Conservation (phyloP, 2,329 filamentous ascomycete genomes). For the Parafenestella ontariensis region DNA sequence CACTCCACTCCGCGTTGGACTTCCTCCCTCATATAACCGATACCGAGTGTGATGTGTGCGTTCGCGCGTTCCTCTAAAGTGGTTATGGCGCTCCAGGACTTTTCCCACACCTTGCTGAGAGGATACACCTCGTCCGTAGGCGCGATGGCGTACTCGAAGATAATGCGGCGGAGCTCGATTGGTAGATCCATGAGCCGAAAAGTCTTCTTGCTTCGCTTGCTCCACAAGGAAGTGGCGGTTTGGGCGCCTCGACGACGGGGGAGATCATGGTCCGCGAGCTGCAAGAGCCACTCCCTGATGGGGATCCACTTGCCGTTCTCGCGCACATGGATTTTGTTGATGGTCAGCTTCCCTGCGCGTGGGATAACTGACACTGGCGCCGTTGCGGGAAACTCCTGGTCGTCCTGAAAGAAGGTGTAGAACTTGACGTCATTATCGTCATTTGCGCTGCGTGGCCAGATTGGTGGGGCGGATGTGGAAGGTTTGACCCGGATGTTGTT, state of each 20-base stretch:
- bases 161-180: conserved; percentile 4
- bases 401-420: conserved; percentile 6
- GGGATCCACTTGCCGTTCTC: not conserved
- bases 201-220: not conserved
- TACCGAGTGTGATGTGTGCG: not conserved
- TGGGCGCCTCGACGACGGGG: not conserved
- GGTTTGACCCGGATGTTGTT: not conserved
- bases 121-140: not conserved
- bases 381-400: not conserved
- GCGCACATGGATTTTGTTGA: conserved; percentile 1
- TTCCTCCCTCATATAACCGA: not conserved
- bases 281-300: not conserved
- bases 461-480: not conserved
- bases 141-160: not conserved
- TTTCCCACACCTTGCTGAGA: not conserved
- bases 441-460: not conserved
- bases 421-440: not conserved
- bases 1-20: too few species aligned
- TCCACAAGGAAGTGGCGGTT: not conserved
- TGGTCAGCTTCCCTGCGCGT: not conserved
- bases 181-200: conserved; percentile 6
- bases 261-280: not conserved
- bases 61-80: not conserved
- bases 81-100: too few species aligned
- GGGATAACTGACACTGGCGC: not conserved